Evolutionary conservation across 768 basidiomycete species (phyloP).

Genomic region (Dioszegia crocea): DNA sequence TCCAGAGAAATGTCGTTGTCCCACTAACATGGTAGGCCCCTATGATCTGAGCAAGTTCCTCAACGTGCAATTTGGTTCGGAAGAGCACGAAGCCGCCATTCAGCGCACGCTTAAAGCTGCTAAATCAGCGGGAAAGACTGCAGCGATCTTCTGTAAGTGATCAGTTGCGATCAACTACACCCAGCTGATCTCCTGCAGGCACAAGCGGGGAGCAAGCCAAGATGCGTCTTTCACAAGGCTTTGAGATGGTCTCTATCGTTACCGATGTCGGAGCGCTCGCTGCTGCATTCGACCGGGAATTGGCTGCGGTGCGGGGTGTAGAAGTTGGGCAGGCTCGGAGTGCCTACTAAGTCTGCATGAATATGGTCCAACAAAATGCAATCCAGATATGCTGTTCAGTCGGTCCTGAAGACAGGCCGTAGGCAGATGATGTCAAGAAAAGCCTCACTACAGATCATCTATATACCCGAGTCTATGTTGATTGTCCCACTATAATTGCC

Average conservation of each 20-base stretch:
- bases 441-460: no score
- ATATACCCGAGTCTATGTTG: no score
- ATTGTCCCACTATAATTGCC: no score
- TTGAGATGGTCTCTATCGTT: slow-evolving; percentile 44
- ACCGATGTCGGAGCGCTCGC: slow-evolving; percentile 29
- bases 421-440: no score
- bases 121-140: slow-evolving; percentile 46
- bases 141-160: slow-evolving; percentile 48
- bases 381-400: no score
- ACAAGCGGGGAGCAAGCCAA: slow-evolving; percentile 33
- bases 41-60: slow-evolving; percentile 48
- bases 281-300: slow-evolving; percentile 15
- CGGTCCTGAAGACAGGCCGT: no score
- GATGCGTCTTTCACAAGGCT: slow-evolving; percentile 38
- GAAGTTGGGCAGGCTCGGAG: slow-evolving; percentile 16
- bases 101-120: slow-evolving; percentile 42
- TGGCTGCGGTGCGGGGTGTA: slow-evolving; percentile 15
- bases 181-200: slow-evolving; percentile 16
- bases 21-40: slow-evolving; percentile 27
- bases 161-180: background rate
- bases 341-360: slow-evolving; percentile 10
- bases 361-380: no score
- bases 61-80: slow-evolving; percentile 39
- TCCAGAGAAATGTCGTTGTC: no score
- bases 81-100: slow-evolving; percentile 49